Evolutionary conservation across 306 rosid species (phyloP).

Genomic region (Prunus salicina): DNA sequence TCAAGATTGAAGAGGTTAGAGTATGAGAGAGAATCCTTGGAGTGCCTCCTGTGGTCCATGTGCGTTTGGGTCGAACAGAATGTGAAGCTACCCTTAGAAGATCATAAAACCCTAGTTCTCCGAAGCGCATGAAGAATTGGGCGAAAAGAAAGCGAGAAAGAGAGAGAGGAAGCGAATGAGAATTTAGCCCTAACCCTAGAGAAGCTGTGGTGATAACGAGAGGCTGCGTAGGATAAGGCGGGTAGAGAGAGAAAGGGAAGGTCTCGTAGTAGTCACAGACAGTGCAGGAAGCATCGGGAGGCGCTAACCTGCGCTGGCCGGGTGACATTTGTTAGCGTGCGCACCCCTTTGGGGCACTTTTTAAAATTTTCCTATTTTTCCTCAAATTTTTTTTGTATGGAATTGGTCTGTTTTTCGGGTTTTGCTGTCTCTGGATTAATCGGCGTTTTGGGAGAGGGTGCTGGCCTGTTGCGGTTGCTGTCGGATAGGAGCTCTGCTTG

Average conservation of each 20-base stretch:
- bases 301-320: slow-evolving; percentile 14
- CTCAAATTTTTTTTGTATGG: background rate
- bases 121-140: slow-evolving; percentile 32
- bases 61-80: slow-evolving; percentile 8
- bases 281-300: background rate
- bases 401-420: background rate
- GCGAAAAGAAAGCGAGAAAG: slow-evolving; percentile 18
- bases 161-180: background rate
- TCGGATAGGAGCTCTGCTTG: background rate
- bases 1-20: slow-evolving; percentile 81
- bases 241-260: slow-evolving; percentile 23
- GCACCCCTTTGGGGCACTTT: slow-evolving; percentile 11
- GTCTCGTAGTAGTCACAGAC: slow-evolving; percentile 2
- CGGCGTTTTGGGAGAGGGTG: background rate
- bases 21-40: slow-evolving; percentile 59
- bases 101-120: slow-evolving; percentile 27
- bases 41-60: slow-evolving; percentile 67
- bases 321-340: slow-evolving; percentile 30
- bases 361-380: background rate
- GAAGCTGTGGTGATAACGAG: slow-evolving; percentile 25
- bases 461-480: background rate
- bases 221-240: slow-evolving; percentile 61
- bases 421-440: background rate
- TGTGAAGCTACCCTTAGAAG: slow-evolving; percentile 17
- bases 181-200: slow-evolving; percentile 29